A percentile compares a stretch with the other conserved stretches of the same genome.
Conservation (phyloP, 768 basidiomycete species). For the Tulasnella sp. region DNA sequence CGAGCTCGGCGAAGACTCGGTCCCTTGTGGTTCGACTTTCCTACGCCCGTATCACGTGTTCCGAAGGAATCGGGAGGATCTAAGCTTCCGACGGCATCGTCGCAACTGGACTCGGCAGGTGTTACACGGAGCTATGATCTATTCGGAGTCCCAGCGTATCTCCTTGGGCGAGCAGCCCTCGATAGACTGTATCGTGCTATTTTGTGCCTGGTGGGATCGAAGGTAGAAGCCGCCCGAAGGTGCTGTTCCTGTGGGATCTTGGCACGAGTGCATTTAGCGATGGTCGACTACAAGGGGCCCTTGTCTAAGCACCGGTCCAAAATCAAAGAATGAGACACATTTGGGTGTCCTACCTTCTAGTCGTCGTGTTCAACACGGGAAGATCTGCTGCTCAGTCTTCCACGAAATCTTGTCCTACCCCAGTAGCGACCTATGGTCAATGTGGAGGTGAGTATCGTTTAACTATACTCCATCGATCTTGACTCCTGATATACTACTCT, state of each 20-base stretch:
- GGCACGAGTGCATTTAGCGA: too few relatives aligned
- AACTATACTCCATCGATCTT: neutral
- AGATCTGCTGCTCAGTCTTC: neutral
- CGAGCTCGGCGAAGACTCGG: neutral
- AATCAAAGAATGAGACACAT: neutral
- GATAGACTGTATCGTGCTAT: too few relatives aligned
- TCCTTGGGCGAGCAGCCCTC: too few relatives aligned
- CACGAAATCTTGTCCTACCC: neutral
- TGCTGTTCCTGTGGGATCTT: too few relatives aligned
- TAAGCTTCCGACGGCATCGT: neutral
- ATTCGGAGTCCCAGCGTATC: neutral
- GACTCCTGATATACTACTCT: neutral
- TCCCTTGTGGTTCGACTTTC: neutral
- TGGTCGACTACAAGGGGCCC: too few relatives aligned
- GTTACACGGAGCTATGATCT: neutral
- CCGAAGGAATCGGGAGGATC: neutral
- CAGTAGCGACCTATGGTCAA: neutral
- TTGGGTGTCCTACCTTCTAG: neutral
- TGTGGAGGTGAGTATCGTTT: neutral
- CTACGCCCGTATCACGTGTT: neutral
- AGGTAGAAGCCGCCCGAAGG: too few relatives aligned
- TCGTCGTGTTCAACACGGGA: neutral
- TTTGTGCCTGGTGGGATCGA: too few relatives aligned
- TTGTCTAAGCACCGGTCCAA: too few relatives aligned
- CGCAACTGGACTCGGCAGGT: neutral